Base-by-base conservation (phyloP, 2,329 filamentous ascomycete genomes). In the Epicoccum sorghinum region DNA sequence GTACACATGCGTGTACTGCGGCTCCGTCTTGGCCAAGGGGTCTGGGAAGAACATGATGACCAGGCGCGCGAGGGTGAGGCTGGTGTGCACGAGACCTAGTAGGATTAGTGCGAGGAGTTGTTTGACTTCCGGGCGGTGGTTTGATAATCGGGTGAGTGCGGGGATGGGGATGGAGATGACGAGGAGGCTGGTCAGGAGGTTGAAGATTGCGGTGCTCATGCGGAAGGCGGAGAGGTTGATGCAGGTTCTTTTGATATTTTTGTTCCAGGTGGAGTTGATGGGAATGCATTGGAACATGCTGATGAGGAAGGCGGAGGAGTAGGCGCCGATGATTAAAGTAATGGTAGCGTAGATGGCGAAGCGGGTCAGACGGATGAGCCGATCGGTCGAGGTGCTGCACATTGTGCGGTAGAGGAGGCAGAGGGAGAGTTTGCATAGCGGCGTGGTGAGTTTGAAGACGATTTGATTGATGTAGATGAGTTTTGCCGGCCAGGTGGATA, bases 191-290 rank as follows among this genome's bases (percentile, higher is more conserved):
- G 55, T 57, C 27, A 54, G 41, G 8, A 57, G 32, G 14, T 57
- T 57, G 50, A 57, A 54, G 1, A 47, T 50, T 30, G 55, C 50
- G 6, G 55, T 57, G 38, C 55, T 57, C 55, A 57, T 57, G 42
- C 55, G 49, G 29, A 57, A 57, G 6, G 36, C 37, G 25, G 39
- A 30, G 10, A 57, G 23, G 27, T 57, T 29, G 38, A 57, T 54
- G 25, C 55, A 57, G 1, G 32, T 53, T 7, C 55, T 50, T 24
- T 39, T 22, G 4, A 25, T 42, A 12, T 47, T 50, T 42, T 54
- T 57, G 33, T 54, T 38, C 55, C 55, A 57, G 7, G 55, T 47
- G 29, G 50, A 53, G 36, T 38, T 41, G 27, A 57, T 53, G 14
- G 49, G 55, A 3, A 37, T 50, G 7, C 55, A 57, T 25, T 57